Percentiles rank a stretch among this genome's conserved stretches.
Conservation (phyloP, 176 grass and related monocot species). For the Tuctoria greenei region DNA sequence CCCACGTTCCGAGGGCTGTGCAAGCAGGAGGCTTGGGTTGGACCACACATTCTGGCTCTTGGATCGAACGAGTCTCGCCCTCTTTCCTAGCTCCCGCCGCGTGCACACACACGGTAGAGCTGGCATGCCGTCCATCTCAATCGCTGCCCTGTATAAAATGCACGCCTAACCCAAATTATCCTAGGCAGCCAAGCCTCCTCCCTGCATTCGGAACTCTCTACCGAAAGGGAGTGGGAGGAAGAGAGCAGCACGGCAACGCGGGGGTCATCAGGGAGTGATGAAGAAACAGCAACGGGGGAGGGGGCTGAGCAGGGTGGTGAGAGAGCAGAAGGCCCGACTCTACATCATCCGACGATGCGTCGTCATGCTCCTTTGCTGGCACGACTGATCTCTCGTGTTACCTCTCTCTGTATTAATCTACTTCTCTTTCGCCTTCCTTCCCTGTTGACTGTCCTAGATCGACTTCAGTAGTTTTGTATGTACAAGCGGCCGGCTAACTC, state of each 20-base stretch:
- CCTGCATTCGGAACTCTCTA: background rate
- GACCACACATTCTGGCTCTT: slow-evolving; percentile 6
- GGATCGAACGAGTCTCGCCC: background rate
- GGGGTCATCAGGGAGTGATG: too few species aligned
- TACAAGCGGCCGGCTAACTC: background rate
- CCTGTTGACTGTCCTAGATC: background rate
- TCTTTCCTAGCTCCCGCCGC: background rate
- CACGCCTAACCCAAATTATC: background rate
- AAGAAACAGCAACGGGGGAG: slow-evolving; percentile 19
- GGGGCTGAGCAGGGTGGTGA: slow-evolving; percentile 24
- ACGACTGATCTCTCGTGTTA: slow-evolving; percentile 13
- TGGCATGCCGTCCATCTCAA: background rate
- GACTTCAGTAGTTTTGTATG: background rate
- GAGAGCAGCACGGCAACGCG: too few species aligned
- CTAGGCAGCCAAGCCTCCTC: background rate
- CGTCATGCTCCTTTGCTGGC: slow-evolving; percentile 41
- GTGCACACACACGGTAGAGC: background rate
- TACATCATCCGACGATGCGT: slow-evolving; percentile 49
- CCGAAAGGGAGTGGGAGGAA: too few species aligned
- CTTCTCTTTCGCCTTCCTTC: background rate
- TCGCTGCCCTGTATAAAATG: slow-evolving; percentile 7
- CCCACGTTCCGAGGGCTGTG: slow-evolving; percentile 20
- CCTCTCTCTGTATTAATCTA: background rate
- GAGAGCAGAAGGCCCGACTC: slow-evolving; percentile 42
- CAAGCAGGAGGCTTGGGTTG: background rate